Evolutionary conservation across 148 eudicot genomes (phyloP).

Genomic region (Rhododendron ovatum): DNA sequence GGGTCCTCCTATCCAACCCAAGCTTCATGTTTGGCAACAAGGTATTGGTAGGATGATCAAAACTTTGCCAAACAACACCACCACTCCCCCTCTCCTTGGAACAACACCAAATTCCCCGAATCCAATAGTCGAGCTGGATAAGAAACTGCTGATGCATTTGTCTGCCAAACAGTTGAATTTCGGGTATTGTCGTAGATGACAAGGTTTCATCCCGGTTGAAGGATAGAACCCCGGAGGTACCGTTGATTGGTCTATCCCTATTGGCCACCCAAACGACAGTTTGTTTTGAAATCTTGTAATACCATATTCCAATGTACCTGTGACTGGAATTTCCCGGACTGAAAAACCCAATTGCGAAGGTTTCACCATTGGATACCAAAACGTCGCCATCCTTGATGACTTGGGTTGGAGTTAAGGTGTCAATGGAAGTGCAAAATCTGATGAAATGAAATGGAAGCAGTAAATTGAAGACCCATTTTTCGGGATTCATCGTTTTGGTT

Average conservation of each 20-base stretch:
- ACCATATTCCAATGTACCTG: constrained; percentile 24
- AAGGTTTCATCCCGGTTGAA: constrained; percentile 12
- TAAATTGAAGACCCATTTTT: background rate
- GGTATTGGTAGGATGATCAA: constrained; percentile 1
- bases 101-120: background rate
- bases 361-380: constrained; percentile 5
- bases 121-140: background rate
- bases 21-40: background rate
- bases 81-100: background rate
- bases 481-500: background rate
- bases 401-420: background rate
- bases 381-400: background rate
- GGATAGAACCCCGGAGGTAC: constrained; percentile 9
- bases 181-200: background rate
- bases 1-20: background rate
- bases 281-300: background rate
- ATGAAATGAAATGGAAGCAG: background rate
- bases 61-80: background rate
- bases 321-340: background rate
- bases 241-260: constrained; percentile 9
- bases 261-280: constrained; percentile 11
- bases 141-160: background rate
- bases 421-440: background rate
- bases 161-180: background rate
- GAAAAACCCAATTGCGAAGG: constrained; percentile 11